A percentile compares a stretch with the other conserved stretches of the same genome.
phyloP scores from a whole-genome alignment of 371 early-diverging fungal genomes.

The Mortierella sp. region DNA sequence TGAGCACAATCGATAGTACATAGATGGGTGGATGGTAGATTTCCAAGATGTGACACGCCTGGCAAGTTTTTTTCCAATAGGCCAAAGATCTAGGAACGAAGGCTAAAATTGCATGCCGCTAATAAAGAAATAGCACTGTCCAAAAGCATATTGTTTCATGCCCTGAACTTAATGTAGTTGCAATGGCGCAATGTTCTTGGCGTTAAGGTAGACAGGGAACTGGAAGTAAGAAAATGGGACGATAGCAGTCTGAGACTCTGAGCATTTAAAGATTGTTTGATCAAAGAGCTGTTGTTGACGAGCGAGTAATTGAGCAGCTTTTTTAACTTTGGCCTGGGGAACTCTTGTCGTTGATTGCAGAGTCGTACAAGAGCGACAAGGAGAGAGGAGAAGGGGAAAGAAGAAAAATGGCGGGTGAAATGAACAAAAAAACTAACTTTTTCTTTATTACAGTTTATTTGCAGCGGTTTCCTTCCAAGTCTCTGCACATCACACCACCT shows the following conservation, averaged over 20 bases:
- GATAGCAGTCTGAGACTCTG: neutral
- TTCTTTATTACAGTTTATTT: neutral
- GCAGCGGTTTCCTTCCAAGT: neutral
- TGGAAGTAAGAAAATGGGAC: neutral
- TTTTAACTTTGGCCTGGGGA: constrained; percentile 6
- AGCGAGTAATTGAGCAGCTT: neutral
- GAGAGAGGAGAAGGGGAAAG: neutral
- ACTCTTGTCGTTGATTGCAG: constrained; percentile 5
- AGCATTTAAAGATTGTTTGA: neutral
- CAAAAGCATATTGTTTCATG: neutral
- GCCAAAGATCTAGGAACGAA: neutral
- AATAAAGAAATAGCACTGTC: no score
- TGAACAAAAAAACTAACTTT: neutral
- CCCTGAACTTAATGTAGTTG: neutral
- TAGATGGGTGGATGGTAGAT: neutral
- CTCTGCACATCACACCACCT: neutral
- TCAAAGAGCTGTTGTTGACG: constrained; percentile 3
- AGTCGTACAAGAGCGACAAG: constrained; percentile 1
- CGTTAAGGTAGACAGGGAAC: neutral
- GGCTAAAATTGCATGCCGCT: neutral
- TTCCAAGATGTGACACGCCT: constrained; percentile 1
- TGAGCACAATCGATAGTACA: neutral
- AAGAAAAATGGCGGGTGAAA: neutral
- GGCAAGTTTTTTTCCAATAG: neutral
- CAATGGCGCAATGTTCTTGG: neutral